phyloP scores from a whole-genome alignment of 345 rosid genomes.

The Eucalyptus fibrosa region DNA sequence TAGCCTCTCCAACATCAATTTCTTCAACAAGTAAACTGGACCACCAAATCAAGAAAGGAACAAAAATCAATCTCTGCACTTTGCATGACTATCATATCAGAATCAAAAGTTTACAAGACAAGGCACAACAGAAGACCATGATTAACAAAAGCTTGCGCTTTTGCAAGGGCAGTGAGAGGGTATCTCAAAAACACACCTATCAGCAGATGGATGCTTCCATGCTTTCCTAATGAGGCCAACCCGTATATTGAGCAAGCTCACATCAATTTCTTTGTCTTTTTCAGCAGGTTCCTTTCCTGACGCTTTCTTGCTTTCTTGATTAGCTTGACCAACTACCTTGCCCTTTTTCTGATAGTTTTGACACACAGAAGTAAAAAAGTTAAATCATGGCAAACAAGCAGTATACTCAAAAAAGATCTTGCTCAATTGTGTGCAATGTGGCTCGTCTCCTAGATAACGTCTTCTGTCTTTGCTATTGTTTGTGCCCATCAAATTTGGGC shows the following conservation, averaged over 20 bases:
- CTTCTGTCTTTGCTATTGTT: not conserved
- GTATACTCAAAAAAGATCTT: not conserved
- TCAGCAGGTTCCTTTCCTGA: conserved; percentile 40
- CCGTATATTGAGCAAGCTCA: conserved; percentile 74
- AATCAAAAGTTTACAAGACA: not conserved
- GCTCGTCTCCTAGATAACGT: not conserved
- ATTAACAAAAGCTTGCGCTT: not conserved
- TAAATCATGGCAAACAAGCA: not conserved
- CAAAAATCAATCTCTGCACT: not conserved
- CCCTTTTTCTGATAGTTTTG: conserved; percentile 37
- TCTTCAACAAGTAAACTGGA: conserved; percentile 96
- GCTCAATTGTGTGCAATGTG: not conserved
- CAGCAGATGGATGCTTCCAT: conserved; percentile 98
- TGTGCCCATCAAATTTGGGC: not conserved
- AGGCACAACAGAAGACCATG: not conserved
- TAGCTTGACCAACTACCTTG: conserved; percentile 32
- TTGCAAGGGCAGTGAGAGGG: not conserved
- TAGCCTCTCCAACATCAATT: conserved; percentile 84
- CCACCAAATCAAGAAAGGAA: not conserved
- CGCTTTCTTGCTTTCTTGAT: conserved; percentile 53
- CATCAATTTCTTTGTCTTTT: conserved; percentile 70
- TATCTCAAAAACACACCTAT: conserved; percentile 47
- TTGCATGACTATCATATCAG: not conserved
- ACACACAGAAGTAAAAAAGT: not conserved
- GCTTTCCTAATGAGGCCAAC: conserved; percentile 89